These are phyloP conservation scores for Phaeosphaeriaceae sp. DNA, from an alignment of 2,329 filamentous ascomycete genomes.

Conservation along the genomic window DNA sequence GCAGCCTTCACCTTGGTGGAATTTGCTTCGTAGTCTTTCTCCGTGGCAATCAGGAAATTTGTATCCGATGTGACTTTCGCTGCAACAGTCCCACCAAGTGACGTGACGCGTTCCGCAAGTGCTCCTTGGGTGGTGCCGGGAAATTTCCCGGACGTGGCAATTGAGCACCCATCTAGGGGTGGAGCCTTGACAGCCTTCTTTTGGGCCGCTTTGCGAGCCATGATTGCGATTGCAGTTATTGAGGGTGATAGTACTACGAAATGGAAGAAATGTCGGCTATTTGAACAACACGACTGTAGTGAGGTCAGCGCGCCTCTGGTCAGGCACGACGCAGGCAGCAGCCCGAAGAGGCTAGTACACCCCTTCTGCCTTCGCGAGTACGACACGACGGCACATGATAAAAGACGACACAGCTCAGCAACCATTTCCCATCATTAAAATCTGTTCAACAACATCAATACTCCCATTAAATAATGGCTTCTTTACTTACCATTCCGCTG, in stretches of 20 bases:
- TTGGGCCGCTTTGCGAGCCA: slow-evolving; percentile 30
- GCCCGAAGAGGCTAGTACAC: slow-evolving; percentile 8
- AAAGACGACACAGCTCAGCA: slow-evolving; percentile 4
- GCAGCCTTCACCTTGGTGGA: slow-evolving; percentile 61
- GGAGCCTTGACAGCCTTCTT: slow-evolving; percentile 23
- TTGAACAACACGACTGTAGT: slow-evolving; percentile 9
- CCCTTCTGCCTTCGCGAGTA: slow-evolving; percentile 23
- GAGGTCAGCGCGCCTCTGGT: slow-evolving; percentile 9
- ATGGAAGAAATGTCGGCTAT: slow-evolving; percentile 9
- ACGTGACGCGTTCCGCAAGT: slow-evolving; percentile 55
- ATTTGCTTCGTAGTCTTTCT: slow-evolving; percentile 58
- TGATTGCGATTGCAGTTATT: slow-evolving; percentile 9
- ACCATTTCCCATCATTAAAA: neutral
- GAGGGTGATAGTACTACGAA: slow-evolving; percentile 2
- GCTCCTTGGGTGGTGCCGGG: slow-evolving; percentile 58
- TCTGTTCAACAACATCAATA: neutral
- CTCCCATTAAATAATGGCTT: slow-evolving; percentile 22
- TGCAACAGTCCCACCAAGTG: slow-evolving; percentile 58
- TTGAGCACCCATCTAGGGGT: slow-evolving; percentile 56
- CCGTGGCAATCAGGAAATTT: slow-evolving; percentile 65
- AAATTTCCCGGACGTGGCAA: slow-evolving; percentile 69
- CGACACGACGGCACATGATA: slow-evolving; percentile 21
- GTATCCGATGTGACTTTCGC: slow-evolving; percentile 57
- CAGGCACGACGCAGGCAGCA: slow-evolving; percentile 19
- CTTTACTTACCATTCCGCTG: slow-evolving; percentile 54